These are phyloP conservation scores for Massariosphaeria phaeospora DNA, from an alignment of 495 filamentous ascomycete genomes.

Conservation along the genomic window DNA sequence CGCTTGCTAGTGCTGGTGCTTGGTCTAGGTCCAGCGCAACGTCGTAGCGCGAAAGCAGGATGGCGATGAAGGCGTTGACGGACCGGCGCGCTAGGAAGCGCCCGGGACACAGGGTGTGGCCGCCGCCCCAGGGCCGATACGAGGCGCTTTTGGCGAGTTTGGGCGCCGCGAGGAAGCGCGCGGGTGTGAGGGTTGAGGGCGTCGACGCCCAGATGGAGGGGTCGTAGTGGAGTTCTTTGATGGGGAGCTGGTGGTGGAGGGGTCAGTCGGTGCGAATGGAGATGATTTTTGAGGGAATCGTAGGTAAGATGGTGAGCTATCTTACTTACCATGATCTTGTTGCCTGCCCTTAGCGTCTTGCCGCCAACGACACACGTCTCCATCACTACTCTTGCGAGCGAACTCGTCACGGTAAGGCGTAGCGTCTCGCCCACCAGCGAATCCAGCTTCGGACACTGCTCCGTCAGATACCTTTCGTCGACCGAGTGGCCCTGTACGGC, in stretches of 20 bases:
- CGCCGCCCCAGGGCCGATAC: constrained; percentile 14
- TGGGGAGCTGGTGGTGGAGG: constrained; percentile 10
- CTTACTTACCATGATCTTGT: constrained; percentile 2
- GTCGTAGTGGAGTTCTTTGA: constrained; percentile 5
- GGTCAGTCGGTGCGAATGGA: no score
- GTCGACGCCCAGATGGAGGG: neutral
- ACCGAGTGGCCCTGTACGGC: neutral
- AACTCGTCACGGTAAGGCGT: neutral
- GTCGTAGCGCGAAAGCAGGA: neutral
- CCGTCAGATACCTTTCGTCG: constrained; percentile 1
- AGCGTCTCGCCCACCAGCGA: constrained; percentile 7
- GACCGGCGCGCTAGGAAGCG: neutral
- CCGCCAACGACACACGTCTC: neutral
- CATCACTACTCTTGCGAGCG: neutral
- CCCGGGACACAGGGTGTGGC: constrained; percentile 9
- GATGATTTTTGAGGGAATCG: no score
- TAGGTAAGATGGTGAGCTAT: neutral
- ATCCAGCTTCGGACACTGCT: constrained; percentile 3
- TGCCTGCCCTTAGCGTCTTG: neutral
- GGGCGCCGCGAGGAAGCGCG: constrained; percentile 2
- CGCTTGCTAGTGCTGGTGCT: no score
- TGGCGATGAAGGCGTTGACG: neutral
- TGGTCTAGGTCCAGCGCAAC: no score
- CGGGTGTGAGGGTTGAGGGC: neutral
- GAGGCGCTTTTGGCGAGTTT: neutral